Conservation (phyloP, 768 basidiomycete species). For the Pleurotus djamor region DNA sequence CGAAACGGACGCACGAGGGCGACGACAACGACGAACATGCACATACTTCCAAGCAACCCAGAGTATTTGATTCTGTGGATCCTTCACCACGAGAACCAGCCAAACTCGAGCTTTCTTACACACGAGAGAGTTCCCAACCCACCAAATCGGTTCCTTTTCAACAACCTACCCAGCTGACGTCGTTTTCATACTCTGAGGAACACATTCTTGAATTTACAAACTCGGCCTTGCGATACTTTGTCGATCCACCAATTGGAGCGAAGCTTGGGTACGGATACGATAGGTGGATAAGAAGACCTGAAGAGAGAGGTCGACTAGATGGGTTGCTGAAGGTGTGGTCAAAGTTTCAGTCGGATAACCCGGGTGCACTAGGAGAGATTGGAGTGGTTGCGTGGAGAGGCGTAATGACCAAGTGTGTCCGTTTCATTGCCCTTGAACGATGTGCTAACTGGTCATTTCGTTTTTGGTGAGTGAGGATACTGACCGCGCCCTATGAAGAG, state of each 20-base stretch:
- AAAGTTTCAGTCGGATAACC: conserved; percentile 14
- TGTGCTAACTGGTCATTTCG: conserved; percentile 7
- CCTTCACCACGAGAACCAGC: too few relatives aligned
- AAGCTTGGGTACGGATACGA: conserved; percentile 73
- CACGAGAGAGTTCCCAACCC: background rate
- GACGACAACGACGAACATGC: background rate
- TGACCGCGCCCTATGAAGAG: conserved; percentile 82
- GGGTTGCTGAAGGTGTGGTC: conserved; percentile 58
- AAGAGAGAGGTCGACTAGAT: conserved; percentile 68
- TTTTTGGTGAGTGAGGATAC: conserved; percentile 56
- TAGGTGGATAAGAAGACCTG: conserved; percentile 64
- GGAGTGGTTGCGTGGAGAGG: conserved; percentile 76
- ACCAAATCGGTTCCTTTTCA: conserved; percentile 50
- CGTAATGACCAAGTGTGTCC: conserved; percentile 73
- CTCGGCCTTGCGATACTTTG: conserved; percentile 69
- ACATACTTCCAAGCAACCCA: background rate
- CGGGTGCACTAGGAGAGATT: conserved; percentile 35
- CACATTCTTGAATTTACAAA: conserved; percentile 63
- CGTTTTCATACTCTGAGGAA: conserved; percentile 68
- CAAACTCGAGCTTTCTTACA: background rate
- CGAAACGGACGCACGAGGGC: background rate
- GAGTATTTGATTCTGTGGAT: background rate
- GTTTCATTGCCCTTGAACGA: background rate
- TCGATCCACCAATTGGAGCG: conserved; percentile 63
- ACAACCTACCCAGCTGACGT: conserved; percentile 62